These are phyloP conservation scores for Coniochaeta pulveracea DNA, from an alignment of 2,329 filamentous ascomycete genomes.

Conservation along the genomic window DNA sequence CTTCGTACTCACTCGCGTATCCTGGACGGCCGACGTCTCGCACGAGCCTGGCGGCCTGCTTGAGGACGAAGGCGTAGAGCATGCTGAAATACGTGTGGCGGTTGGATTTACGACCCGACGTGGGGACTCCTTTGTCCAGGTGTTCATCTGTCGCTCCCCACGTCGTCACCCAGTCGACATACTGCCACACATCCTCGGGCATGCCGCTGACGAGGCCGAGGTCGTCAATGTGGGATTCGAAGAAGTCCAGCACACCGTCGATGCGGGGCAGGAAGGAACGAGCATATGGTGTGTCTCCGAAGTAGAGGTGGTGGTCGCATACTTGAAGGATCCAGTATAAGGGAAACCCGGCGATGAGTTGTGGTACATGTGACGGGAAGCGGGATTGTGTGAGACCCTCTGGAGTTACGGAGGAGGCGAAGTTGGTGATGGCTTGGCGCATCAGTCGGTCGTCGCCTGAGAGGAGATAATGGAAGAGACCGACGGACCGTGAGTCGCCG, in stretches of 20 bases:
- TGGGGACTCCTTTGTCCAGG: slow-evolving; percentile 24
- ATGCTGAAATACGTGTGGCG: too few relatives aligned
- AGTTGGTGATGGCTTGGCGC: too few relatives aligned
- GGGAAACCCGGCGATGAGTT: slow-evolving; percentile 25
- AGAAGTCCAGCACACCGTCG: slow-evolving; percentile 23
- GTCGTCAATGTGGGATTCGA: slow-evolving; percentile 15
- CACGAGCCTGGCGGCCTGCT: too few relatives aligned
- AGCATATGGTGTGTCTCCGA: slow-evolving; percentile 19
- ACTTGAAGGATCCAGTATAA: slow-evolving; percentile 24
- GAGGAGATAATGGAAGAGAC: too few relatives aligned
- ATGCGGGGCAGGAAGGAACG: slow-evolving; percentile 19
- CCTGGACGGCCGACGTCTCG: too few relatives aligned
- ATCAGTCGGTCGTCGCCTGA: too few relatives aligned
- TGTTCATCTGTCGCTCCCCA: slow-evolving; percentile 16
- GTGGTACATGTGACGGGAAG: slow-evolving; percentile 22
- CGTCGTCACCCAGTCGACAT: slow-evolving; percentile 21
- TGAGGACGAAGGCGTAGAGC: too few relatives aligned
- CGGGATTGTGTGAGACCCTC: too few relatives aligned
- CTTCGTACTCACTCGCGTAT: too few relatives aligned
- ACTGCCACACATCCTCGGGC: slow-evolving; percentile 20
- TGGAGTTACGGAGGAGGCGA: too few relatives aligned
- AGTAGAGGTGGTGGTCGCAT: slow-evolving; percentile 23
- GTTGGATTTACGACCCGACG: too few relatives aligned
- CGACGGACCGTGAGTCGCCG: too few relatives aligned
- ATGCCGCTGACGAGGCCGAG: slow-evolving; percentile 16